Conservation (phyloP, 2,329 filamentous ascomycete species). For the Nigrograna mackinnonii region DNA sequence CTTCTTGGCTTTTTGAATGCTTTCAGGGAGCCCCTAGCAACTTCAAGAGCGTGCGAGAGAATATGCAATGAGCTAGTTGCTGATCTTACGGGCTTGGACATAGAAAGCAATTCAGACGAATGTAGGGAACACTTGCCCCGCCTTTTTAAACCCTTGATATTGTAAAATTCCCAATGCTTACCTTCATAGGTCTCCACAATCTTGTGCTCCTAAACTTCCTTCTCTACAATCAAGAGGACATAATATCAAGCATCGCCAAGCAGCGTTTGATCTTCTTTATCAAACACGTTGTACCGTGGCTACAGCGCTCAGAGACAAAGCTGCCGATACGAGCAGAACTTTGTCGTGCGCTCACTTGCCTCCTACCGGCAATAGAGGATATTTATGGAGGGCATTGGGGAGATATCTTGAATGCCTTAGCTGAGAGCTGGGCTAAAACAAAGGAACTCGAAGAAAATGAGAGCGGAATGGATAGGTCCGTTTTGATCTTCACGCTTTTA, state of each 20-base stretch:
- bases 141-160: no score
- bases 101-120: slow-evolving; percentile 46
- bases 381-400: slow-evolving; percentile 92
- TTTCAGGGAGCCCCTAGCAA: slow-evolving; percentile 52
- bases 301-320: slow-evolving; percentile 57
- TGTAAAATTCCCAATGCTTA: background rate
- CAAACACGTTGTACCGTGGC: slow-evolving; percentile 74
- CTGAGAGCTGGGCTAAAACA: slow-evolving; percentile 37
- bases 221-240: slow-evolving; percentile 51
- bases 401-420: slow-evolving; percentile 41
- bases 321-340: slow-evolving; percentile 58
- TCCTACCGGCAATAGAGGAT: slow-evolving; percentile 76
- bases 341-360: slow-evolving; percentile 55
- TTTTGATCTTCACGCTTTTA: slow-evolving; percentile 1
- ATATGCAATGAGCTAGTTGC: slow-evolving; percentile 65
- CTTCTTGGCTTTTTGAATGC: slow-evolving; percentile 53
- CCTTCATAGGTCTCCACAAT: slow-evolving; percentile 50
- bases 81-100: slow-evolving; percentile 59
- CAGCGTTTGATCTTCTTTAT: slow-evolving; percentile 82
- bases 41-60: slow-evolving; percentile 52
- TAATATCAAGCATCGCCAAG: slow-evolving; percentile 54
- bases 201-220: slow-evolving; percentile 60
- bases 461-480: slow-evolving; percentile 26
- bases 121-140: slow-evolving; percentile 43
- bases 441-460: slow-evolving; percentile 28